A percentile compares a stretch with the other conserved stretches of the same genome.
phyloP scores from a whole-genome alignment of 768 basidiomycete genomes.

The Leccinellum albellum region DNA sequence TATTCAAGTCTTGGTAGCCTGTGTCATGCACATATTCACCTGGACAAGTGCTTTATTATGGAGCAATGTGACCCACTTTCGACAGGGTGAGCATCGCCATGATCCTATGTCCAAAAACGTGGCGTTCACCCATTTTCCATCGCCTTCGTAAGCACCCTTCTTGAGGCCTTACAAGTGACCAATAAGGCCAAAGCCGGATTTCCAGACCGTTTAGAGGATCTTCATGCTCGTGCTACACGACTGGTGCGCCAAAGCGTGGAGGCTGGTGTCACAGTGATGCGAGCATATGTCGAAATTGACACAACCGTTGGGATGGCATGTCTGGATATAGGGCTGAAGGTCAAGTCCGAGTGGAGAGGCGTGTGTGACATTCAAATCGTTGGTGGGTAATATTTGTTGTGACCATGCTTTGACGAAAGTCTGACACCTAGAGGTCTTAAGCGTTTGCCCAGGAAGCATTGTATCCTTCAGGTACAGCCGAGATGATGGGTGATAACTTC shows the following conservation, averaged over 20 bases:
- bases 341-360: constrained; percentile 42
- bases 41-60: constrained; percentile 68
- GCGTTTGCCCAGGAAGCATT: constrained; percentile 63
- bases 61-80: constrained; percentile 49
- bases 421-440: constrained; percentile 18
- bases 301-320: constrained; percentile 49
- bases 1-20: constrained; percentile 28
- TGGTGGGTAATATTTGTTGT: constrained; percentile 33
- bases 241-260: constrained; percentile 56
- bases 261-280: constrained; percentile 61
- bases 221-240: constrained; percentile 49
- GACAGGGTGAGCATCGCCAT: constrained; percentile 42
- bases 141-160: constrained; percentile 41
- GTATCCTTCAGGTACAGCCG: constrained; percentile 36
- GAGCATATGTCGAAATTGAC: constrained; percentile 68
- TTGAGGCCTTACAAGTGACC: constrained; percentile 53
- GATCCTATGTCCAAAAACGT: not conserved
- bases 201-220: constrained; percentile 39
- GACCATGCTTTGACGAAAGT: not conserved
- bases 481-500: constrained; percentile 43
- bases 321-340: constrained; percentile 46
- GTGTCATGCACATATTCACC: constrained; percentile 63
- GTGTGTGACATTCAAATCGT: constrained; percentile 57
- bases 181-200: constrained; percentile 50
- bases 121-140: constrained; percentile 2